Conservation (phyloP, 495 filamentous ascomycete genomes). For the Acidiella bohemica region DNA sequence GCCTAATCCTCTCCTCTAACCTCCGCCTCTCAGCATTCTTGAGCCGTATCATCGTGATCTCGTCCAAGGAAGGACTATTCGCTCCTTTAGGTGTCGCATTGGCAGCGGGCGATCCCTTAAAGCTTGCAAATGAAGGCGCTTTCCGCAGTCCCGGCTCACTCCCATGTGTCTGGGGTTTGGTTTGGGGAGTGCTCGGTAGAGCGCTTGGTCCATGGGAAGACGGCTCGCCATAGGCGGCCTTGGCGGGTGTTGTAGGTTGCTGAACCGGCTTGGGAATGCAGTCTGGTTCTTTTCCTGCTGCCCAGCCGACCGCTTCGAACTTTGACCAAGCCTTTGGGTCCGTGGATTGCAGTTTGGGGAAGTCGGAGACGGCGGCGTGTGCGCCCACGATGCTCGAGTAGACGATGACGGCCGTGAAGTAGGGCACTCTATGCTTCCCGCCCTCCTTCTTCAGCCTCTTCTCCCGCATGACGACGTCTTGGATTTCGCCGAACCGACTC, state of each 20-base stretch:
- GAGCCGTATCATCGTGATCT: slow-evolving; percentile 46
- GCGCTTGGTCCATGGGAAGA: background rate
- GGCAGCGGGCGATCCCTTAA: slow-evolving; percentile 9
- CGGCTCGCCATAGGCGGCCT: background rate
- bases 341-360: slow-evolving; percentile 30
- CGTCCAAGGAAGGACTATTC: slow-evolving; percentile 41
- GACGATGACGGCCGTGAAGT: slow-evolving; percentile 32
- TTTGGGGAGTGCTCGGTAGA: slow-evolving; percentile 11
- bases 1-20: slow-evolving; percentile 41
- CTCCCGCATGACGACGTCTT: slow-evolving; percentile 39
- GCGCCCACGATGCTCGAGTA: slow-evolving; percentile 47
- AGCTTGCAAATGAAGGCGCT: slow-evolving; percentile 13
- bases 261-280: slow-evolving; percentile 13
- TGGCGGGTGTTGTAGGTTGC: background rate
- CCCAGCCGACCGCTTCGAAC: slow-evolving; percentile 46
- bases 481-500: slow-evolving; percentile 41
- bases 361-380: slow-evolving; percentile 44
- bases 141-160: slow-evolving; percentile 1
- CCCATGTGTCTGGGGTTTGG: too few species aligned
- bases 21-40: slow-evolving; percentile 47
- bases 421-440: slow-evolving; percentile 28
- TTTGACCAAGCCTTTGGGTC: slow-evolving; percentile 32
- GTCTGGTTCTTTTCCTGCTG: slow-evolving; percentile 35
- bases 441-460: slow-evolving; percentile 35
- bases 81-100: slow-evolving; percentile 7